Conservation (phyloP, 169 alveolate species). For the Eimeria brunetti region DNA sequence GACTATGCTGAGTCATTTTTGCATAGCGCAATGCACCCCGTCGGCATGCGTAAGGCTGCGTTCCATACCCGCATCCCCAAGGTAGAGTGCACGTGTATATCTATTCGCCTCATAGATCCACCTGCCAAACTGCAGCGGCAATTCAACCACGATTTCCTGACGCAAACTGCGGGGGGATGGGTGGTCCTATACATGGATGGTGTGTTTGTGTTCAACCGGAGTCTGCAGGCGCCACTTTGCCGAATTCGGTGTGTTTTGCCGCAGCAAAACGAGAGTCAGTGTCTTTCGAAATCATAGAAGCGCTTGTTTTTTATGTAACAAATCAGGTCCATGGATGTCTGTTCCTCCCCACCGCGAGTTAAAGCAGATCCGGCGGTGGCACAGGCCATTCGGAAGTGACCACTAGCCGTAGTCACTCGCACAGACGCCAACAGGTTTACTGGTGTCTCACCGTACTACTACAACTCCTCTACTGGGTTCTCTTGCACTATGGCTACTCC, state of each 20-base stretch:
- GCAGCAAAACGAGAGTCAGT: neutral
- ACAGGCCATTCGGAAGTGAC: neutral
- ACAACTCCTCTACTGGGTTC: neutral
- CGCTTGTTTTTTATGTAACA: neutral
- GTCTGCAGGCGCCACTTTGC: neutral
- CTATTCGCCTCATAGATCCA: neutral
- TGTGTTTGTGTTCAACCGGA: neutral
- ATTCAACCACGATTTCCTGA: neutral
- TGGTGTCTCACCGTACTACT: neutral
- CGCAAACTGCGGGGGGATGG: neutral
- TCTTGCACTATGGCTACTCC: neutral
- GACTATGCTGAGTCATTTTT: too few relatives aligned
- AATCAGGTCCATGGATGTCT: neutral
- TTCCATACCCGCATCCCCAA: neutral
- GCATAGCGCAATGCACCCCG: too few relatives aligned
- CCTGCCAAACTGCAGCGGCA: neutral
- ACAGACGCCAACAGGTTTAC: neutral
- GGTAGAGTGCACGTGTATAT: neutral
- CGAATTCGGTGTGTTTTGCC: too few relatives aligned
- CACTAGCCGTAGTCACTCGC: neutral
- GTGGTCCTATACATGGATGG: neutral
- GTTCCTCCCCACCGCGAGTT: neutral
- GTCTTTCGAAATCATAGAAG: neutral
- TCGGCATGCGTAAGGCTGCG: neutral
- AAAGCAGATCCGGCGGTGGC: neutral